Conservation (phyloP, 2,329 filamentous ascomycete genomes). For the Coniella vitis region DNA sequence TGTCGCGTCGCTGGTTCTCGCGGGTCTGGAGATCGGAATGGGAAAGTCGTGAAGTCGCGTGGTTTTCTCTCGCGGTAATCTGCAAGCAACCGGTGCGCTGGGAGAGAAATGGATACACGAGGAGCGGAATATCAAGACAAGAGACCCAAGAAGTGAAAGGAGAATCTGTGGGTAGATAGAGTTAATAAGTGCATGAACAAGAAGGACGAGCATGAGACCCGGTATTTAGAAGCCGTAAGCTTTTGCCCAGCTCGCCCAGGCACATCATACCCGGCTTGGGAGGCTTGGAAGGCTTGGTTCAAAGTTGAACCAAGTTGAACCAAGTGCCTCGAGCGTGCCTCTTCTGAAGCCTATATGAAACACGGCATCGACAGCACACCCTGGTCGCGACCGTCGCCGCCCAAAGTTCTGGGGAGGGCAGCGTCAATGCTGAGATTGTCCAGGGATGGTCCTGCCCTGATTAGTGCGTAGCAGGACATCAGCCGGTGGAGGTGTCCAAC, state of each 20-base stretch:
- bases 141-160: slow-evolving; percentile 6
- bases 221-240: slow-evolving; percentile 6
- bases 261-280: slow-evolving; percentile 6
- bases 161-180: slow-evolving; percentile 11
- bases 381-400: not conserved
- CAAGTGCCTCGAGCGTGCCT: slow-evolving; percentile 13
- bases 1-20: slow-evolving; percentile 3
- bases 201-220: slow-evolving; percentile 2
- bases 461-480: not conserved
- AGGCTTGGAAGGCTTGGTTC: too few relatives aligned
- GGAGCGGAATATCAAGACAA: slow-evolving; percentile 8
- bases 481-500: slow-evolving; percentile 3
- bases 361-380: slow-evolving; percentile 15
- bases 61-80: not conserved
- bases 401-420: not conserved
- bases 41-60: too few relatives aligned
- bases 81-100: slow-evolving; percentile 23
- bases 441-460: slow-evolving; percentile 9
- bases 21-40: slow-evolving; percentile 10
- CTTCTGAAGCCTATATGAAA: slow-evolving; percentile 26
- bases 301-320: slow-evolving; percentile 1
- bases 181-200: slow-evolving; percentile 3
- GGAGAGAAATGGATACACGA: slow-evolving; percentile 20
- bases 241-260: slow-evolving; percentile 4
- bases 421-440: slow-evolving; percentile 5